A percentile compares a stretch with the other conserved stretches of the same genome.
These are phyloP conservation scores for Suillus weaverae DNA, from an alignment of 768 basidiomycete species.

Conservation along the genomic window DNA sequence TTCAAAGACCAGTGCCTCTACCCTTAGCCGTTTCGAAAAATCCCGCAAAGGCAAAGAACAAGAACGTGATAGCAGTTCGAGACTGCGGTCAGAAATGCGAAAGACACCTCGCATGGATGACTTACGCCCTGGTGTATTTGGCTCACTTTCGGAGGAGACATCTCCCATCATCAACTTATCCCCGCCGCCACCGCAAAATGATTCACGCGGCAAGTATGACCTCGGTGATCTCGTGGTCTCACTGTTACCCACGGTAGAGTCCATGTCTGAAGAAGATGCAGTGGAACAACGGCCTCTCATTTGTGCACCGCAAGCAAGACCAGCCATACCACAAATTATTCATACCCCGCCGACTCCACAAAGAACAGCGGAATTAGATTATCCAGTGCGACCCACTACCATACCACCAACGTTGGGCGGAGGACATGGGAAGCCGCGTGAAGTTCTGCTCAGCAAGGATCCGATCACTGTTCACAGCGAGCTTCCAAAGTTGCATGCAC, in stretches of 20 bases:
- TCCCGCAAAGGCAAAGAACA: slow-evolving; percentile 29
- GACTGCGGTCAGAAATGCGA: slow-evolving; percentile 5
- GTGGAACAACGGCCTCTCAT: slow-evolving; percentile 24
- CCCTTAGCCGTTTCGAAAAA: slow-evolving; percentile 11
- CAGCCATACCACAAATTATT: slow-evolving; percentile 32
- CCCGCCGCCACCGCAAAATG: slow-evolving; percentile 9
- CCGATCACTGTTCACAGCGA: slow-evolving; percentile 25
- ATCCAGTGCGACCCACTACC: slow-evolving; percentile 8
- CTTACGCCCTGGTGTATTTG: slow-evolving; percentile 16
- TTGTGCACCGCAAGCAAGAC: slow-evolving; percentile 26
- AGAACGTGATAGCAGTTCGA: slow-evolving; percentile 1
- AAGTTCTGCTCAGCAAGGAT: slow-evolving; percentile 22
- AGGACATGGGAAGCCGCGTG: slow-evolving; percentile 12
- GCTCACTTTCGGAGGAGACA: slow-evolving; percentile 23
- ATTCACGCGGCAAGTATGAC: slow-evolving; percentile 5
- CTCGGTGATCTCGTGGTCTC: background rate
- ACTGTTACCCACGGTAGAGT: slow-evolving; percentile 29
- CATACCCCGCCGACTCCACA: slow-evolving; percentile 40
- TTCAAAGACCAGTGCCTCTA: slow-evolving; percentile 16
- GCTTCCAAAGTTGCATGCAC: slow-evolving; percentile 15
- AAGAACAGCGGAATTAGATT: slow-evolving; percentile 20
- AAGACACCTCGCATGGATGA: slow-evolving; percentile 8
- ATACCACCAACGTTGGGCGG: slow-evolving; percentile 14
- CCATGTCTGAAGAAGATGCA: slow-evolving; percentile 21
- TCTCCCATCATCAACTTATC: slow-evolving; percentile 14